Percentiles rank a stretch among this genome's conserved stretches.
Evolutionary conservation across 352 stramenopile genomes (phyloP).

Genomic region (Phytopythium kandeliae): DNA sequence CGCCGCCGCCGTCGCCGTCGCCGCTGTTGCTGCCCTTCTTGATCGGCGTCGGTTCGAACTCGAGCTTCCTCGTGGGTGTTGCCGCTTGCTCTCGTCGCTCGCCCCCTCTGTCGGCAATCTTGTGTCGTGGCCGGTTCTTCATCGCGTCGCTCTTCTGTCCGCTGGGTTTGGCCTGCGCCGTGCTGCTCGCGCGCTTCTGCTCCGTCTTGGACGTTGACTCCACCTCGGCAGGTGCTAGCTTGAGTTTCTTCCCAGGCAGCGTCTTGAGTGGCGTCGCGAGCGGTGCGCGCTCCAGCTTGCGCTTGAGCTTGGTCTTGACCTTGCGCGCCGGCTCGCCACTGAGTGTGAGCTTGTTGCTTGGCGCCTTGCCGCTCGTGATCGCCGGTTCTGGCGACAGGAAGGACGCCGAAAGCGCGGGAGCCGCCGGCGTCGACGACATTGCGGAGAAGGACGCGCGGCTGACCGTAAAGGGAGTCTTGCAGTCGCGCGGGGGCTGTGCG

Average conservation of each 20-base stretch:
- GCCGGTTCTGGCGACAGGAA: slow-evolving; percentile 33
- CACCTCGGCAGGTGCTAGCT: slow-evolving; percentile 4
- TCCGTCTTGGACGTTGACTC: slow-evolving; percentile 1
- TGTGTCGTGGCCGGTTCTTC: not conserved
- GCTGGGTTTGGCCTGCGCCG: not conserved
- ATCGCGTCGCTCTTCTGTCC: not conserved
- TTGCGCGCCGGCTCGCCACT: slow-evolving; percentile 20
- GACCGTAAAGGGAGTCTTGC: not conserved
- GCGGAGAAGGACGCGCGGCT: not conserved
- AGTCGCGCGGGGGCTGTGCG: not conserved
- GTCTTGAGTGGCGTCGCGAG: slow-evolving; percentile 8
- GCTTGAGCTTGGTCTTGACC: slow-evolving; percentile 31
- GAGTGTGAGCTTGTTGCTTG: slow-evolving; percentile 26
- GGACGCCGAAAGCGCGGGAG: slow-evolving; percentile 21
- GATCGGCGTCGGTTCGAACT: slow-evolving; percentile 33
- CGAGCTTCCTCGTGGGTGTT: slow-evolving; percentile 34
- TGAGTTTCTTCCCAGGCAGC: slow-evolving; percentile 22
- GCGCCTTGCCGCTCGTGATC: slow-evolving; percentile 9
- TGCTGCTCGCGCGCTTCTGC: slow-evolving; percentile 10
- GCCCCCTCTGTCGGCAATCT: not conserved
- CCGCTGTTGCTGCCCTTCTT: slow-evolving; percentile 9
- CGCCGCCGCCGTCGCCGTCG: not conserved
- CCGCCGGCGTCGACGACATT: slow-evolving; percentile 6
- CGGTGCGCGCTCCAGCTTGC: slow-evolving; percentile 18
- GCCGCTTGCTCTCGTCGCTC: not conserved